Base-by-base conservation (phyloP, 2,329 filamentous ascomycete species). In the Parafenestella ontariensis region DNA sequence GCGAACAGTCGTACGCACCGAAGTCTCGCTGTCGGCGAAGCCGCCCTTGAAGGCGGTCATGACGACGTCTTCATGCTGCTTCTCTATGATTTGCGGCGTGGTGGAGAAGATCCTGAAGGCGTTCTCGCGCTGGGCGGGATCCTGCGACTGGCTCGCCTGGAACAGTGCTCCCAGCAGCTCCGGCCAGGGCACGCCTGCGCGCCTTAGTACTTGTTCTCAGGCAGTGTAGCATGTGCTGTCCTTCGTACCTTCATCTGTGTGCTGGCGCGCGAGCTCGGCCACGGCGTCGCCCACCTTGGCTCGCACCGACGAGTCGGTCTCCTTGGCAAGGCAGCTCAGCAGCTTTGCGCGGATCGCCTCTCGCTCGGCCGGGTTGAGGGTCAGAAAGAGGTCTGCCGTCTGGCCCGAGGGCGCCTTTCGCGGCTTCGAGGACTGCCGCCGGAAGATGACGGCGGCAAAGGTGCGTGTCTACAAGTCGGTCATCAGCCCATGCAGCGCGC, bases 221-320 rank as follows among this genome's bases (percentile, higher is more conserved):
- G 8, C 18, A 21, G 10, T 33, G 29, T 21, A 46, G 46, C 28
- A 23, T 10, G 15, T 18, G 11, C 41, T 18, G 46, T 80, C 88
- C 76, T n/a, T 26, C 24, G 5, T 83, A 96, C 92, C 89, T 70
- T 90, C 92, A 69, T 98, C 95, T 40, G 91, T 90, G 78, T 97
- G 97, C 79, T 99, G 92, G 70, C 95, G 87, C 40, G 94, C 95
- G 56, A 99, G 84, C 78, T 99, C 95, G 21, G 95, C 95, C 58
- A 98, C 90, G n/a, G 94, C 92, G 78, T 99, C 95, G 67, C 93
- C 95, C 73, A 98, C 90, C 78, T 99, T 99, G 80, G 96, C 95
- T 69, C 95, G 85, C 42, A 96, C 90, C 34, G 85, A 82, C 58
- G 87, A 85, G 58, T 90, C 85, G 20, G 85, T 81, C 79, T 98